phyloP scores from a whole-genome alignment of 257 asterid genomes.

The Avicennia marina region DNA sequence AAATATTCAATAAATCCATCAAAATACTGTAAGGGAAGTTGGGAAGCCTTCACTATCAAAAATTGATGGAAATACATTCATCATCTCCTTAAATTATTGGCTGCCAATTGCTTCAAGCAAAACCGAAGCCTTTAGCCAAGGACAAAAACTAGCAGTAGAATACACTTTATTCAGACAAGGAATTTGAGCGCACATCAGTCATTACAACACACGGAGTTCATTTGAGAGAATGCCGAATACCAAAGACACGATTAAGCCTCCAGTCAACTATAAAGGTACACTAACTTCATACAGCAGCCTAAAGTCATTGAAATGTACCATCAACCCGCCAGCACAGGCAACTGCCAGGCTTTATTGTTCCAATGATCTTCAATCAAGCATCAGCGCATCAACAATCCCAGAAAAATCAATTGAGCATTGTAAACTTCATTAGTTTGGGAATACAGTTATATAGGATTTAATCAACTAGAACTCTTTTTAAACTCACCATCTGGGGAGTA shows the following conservation, averaged over 20 bases:
- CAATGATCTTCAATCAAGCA: constrained; percentile 38
- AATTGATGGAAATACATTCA: too few relatives aligned
- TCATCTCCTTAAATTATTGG: too few relatives aligned
- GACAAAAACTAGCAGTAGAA: background rate
- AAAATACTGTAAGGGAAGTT: too few relatives aligned
- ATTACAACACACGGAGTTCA: constrained; percentile 14
- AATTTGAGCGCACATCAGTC: constrained; percentile 14
- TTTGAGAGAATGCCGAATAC: constrained; percentile 5
- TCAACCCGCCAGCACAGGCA: constrained; percentile 9
- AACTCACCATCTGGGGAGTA: constrained; percentile 64
- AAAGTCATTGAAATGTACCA: constrained; percentile 9
- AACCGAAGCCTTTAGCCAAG: background rate
- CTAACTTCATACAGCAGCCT: constrained; percentile 16
- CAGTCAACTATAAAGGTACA: constrained; percentile 12
- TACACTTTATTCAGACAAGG: constrained; percentile 19
- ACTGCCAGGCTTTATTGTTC: constrained; percentile 18
- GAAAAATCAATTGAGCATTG: background rate
- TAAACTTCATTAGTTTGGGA: background rate
- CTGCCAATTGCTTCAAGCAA: background rate
- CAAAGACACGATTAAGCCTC: constrained; percentile 10
- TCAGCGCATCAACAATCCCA: constrained; percentile 30
- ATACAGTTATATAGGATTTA: background rate
- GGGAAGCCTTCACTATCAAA: too few relatives aligned
- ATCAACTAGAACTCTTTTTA: background rate
- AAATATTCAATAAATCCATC: too few relatives aligned